A percentile compares a stretch with the other conserved stretches of the same genome.
These are phyloP conservation scores for Tremella fuciformis DNA, from an alignment of 768 basidiomycete species.

Conservation along the genomic window DNA sequence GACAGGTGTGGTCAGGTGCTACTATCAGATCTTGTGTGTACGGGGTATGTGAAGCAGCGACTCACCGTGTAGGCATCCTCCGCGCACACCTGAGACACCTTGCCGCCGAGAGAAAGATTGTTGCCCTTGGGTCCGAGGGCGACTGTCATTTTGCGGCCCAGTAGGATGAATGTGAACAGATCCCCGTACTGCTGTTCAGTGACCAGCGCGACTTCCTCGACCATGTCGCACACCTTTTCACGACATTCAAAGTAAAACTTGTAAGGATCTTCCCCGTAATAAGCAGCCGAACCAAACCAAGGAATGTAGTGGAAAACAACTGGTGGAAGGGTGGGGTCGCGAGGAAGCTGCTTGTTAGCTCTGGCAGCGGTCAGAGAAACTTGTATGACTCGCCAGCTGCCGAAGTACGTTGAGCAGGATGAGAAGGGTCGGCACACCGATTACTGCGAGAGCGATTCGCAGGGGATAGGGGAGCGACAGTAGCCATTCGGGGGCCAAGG, in stretches of 20 bases:
- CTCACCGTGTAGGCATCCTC: conserved; percentile 84
- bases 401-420: conserved; percentile 71
- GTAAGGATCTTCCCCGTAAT: conserved; percentile 89
- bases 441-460: conserved; percentile 47
- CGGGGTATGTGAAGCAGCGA: neutral
- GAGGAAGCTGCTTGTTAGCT: conserved; percentile 60
- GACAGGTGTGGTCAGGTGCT: conserved; percentile 90
- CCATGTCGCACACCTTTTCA: conserved; percentile 46
- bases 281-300: conserved; percentile 78
- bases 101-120: conserved; percentile 91
- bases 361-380: neutral
- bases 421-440: conserved; percentile 68
- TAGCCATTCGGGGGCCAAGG: conserved; percentile 1
- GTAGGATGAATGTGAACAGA: conserved; percentile 90
- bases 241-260: conserved; percentile 75
- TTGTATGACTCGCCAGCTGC: conserved; percentile 64
- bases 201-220: neutral
- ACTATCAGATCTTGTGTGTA: conserved; percentile 6
- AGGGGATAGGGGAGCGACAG: conserved; percentile 13
- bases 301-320: conserved; percentile 92
- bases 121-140: conserved; percentile 86
- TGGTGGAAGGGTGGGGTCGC: conserved; percentile 72
- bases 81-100: conserved; percentile 83
- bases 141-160: conserved; percentile 87
- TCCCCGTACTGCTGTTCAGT: conserved; percentile 71